Evolutionary conservation across 352 stramenopile genomes (phyloP), one percentile per base, ranked within the genome.

Genomic region (Globisporangium heterothallicum): DNA sequence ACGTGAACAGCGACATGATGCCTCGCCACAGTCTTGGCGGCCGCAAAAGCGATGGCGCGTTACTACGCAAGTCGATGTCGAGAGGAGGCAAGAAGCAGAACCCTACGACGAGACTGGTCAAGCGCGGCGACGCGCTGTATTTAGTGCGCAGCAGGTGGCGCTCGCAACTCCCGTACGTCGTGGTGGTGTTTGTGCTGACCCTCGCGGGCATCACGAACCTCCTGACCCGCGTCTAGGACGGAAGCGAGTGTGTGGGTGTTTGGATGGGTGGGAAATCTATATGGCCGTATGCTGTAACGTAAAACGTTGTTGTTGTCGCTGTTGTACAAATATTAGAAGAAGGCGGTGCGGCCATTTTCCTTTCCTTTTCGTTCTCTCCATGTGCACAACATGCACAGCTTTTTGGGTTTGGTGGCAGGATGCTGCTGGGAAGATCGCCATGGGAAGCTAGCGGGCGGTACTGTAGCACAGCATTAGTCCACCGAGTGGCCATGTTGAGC

Each of bases 161-260:
- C 19, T 14, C 54, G 27, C 62, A 74, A 42, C 40, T 66, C 6
- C 66, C 66, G 9, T 74, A 71, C 55, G 53, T 61, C 29, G 34
- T 69, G 30, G 47, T 66, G 7, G 46, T 74, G 22, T 63, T 69
- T 25, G 42, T 71, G 19, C 51, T 71, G 49, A 57, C 53, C 14
- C 32, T 74, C 41, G 66, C 59, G 13, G 55, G 54, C 25, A 42
- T 74, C 50, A 61, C 62, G 26, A 70, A 70, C 42, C 6, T 73
- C 2, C 47, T 61, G 16, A 16, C 44, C 3, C 44, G 45, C 47
- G 32, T 54, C 12, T 54, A 45, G 22, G 14, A 16, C 3, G n/a
- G 2, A 27, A 38, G n/a, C 12, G 30, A 16, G 30, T 16, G 2
- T 13, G 6, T 13, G 30, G n/a, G 32, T 1, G 12, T 6, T 34